These are phyloP conservation scores for Musa balbisiana DNA, from an alignment of 202 grass and related monocot genomes.

Conservation along the genomic window DNA sequence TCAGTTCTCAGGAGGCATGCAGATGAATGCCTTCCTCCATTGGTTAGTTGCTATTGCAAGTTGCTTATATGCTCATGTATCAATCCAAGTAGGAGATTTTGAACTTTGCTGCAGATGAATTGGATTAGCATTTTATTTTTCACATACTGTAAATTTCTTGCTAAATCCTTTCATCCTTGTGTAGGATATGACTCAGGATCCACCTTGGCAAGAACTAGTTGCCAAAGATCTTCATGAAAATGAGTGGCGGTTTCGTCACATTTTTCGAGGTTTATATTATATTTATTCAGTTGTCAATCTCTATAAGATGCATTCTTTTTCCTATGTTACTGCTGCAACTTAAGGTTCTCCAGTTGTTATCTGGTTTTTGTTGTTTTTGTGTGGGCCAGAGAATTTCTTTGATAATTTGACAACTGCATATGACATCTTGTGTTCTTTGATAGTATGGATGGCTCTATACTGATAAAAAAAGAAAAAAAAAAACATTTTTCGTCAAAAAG, in stretches of 20 bases:
- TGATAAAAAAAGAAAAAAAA: too few species aligned
- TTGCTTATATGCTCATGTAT: background rate
- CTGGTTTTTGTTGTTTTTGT: background rate
- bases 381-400: background rate
- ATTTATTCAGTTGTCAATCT: background rate
- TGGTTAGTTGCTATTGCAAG: constrained; percentile 45
- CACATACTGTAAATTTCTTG: background rate
- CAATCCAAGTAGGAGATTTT: background rate
- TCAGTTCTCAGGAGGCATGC: constrained; percentile 97
- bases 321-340: too few species aligned
- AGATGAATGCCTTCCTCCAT: constrained; percentile 85
- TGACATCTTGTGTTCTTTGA: too few species aligned
- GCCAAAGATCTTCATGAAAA: constrained; percentile 87
- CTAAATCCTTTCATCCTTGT: constrained; percentile 15
- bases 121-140: constrained; percentile 15
- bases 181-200: constrained; percentile 96
- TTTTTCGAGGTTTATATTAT: constrained; percentile 65
- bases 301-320: background rate
- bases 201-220: constrained; percentile 88
- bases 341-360: background rate
- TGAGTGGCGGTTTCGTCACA: constrained; percentile 97
- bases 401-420: background rate
- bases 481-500: too few species aligned
- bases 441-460: too few species aligned
- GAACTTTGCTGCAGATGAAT: constrained; percentile 10